phyloP scores from a whole-genome alignment of 2,329 filamentous ascomycete species.

The Dryadomyces quercivorus region DNA sequence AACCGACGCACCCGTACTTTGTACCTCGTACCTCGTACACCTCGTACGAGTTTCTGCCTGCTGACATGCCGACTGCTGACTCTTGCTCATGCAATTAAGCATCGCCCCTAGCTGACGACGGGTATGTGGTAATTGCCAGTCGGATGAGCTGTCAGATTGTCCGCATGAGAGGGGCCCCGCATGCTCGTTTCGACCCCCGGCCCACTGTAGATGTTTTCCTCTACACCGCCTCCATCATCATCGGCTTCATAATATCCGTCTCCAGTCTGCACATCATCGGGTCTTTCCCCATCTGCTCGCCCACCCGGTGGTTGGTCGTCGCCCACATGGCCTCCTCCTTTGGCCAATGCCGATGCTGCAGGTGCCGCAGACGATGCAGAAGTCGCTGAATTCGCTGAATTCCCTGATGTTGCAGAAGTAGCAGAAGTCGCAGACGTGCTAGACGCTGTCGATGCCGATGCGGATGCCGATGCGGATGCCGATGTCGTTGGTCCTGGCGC shows the following conservation, averaged over 20 bases:
- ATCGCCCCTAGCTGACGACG: not conserved
- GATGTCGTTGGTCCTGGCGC: too few species aligned
- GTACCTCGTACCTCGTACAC: too few species aligned
- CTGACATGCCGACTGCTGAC: not conserved
- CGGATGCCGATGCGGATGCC: too few species aligned
- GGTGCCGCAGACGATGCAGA: not conserved
- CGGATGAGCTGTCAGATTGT: not conserved
- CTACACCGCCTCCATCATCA: not conserved
- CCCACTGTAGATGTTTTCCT: not conserved
- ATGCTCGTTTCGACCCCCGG: not conserved
- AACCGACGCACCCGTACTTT: not conserved
- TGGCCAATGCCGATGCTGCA: not conserved
- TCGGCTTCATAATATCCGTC: slow-evolving; percentile 3
- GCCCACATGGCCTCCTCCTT: not conserved
- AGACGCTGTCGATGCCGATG: too few species aligned
- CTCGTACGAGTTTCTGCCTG: too few species aligned
- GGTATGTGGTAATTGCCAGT: not conserved
- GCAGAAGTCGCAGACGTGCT: too few species aligned
- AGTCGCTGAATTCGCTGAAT: too few species aligned
- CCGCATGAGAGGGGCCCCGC: not conserved
- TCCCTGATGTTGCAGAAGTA: too few species aligned
- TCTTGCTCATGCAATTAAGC: not conserved
- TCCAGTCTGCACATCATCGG: not conserved
- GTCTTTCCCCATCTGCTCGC: not conserved
- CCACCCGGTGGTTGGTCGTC: slow-evolving; percentile 4